phyloP scores from a whole-genome alignment of 140 eudicot genomes.

The Oenanthe javanica region DNA sequence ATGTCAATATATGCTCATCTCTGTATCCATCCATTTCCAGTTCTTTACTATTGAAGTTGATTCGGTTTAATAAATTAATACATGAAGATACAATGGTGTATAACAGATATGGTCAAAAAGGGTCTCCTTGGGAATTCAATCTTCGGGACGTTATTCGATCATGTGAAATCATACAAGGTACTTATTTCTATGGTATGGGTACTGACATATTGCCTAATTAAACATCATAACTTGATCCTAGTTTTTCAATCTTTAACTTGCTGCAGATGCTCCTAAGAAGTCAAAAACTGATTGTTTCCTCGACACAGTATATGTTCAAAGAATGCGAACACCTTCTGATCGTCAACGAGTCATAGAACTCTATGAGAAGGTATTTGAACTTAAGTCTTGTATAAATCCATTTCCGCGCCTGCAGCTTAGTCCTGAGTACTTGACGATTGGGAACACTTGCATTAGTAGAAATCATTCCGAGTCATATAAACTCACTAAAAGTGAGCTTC shows the following conservation, averaged over 20 bases:
- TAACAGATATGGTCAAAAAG: constrained; percentile 78
- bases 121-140: constrained; percentile 99
- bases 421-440: constrained; percentile 50
- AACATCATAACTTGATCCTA: neutral
- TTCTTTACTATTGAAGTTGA: constrained; percentile 41
- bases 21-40: constrained; percentile 53
- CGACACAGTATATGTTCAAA: constrained; percentile 74
- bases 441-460: constrained; percentile 47
- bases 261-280: constrained; percentile 52
- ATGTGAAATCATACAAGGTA: constrained; percentile 79
- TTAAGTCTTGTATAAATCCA: constrained; percentile 43
- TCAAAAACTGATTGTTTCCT: constrained; percentile 60
- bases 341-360: constrained; percentile 54
- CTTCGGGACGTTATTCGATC: constrained; percentile 87
- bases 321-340: constrained; percentile 88
- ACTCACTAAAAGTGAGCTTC: constrained; percentile 37
- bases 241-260: neutral
- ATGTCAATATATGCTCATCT: constrained; percentile 55
- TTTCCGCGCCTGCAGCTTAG: constrained; percentile 58
- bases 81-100: constrained; percentile 72
- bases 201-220: neutral
- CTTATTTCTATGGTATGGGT: neutral
- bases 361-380: constrained; percentile 56
- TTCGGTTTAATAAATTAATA: constrained; percentile 59
- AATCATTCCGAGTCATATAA: constrained; percentile 33